Evolutionary conservation across 306 rosid genomes (phyloP), one percentile per base, ranked within the genome.

Genomic region (Dalbergia oliveri): DNA sequence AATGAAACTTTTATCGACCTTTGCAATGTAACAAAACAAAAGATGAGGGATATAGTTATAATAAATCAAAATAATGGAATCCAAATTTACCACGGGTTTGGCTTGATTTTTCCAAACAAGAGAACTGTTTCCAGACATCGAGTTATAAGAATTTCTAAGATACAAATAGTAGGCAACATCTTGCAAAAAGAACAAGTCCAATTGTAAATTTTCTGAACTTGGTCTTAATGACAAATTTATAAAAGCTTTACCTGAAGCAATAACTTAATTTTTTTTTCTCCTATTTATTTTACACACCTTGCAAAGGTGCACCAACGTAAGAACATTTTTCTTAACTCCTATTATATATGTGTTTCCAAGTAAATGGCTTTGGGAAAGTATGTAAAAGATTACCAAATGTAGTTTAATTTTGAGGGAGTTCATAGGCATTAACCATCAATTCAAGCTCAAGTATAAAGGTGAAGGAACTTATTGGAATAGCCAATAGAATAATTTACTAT

Each of bases 241-340:
- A 71, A 76, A 37, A 71, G 61, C 65, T 77, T 76, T 4, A 31
- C 26, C 26, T 69, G 64, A 75, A 45, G 39, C 39, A 74, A 39
- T 76, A 13, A 76, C 65, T 44, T 35, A 37, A n/a, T n/a, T 63
- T 43, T 49, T 73, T 73, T 59, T 73, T 41, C 56, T 33, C 44
- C 34, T 63, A 7, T 51, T 76, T 63, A 43, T 71, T 75, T 77
- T 69, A 72, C 53, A 73, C 98, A 96, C 94, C 97, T 72, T 96
- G 99, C 97, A 91, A 53, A 81, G 94, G 86, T 14, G 99, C 99
- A 62, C 99, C 99, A 81, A 86, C 97, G 99, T 96, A 93, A 86
- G 98, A 53, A 77, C 72, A 72, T 72, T 75, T 87, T 51, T 77
- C 84, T 81, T 34, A 19, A n/a, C 66, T 49, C 33, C 18, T 61